Base-by-base conservation (phyloP, 441 rosid genomes). In the Monsonia emarginata region DNA sequence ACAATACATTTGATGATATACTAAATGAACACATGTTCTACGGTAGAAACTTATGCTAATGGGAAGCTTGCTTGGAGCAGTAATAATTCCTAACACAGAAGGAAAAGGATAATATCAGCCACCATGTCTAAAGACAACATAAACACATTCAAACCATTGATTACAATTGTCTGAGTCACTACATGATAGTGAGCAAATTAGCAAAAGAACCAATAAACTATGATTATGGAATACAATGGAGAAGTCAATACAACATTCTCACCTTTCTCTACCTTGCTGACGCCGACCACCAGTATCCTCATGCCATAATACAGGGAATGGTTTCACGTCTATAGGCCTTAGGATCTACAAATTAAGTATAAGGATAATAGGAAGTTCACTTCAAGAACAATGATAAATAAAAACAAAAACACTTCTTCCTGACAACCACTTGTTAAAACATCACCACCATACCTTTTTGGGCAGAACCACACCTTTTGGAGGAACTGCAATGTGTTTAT, bases 271-370 rank as follows among this genome's bases (percentile, higher is more conserved):
- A 65, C 81, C 79, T 69, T 78, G 93, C 65, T 88, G 86, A 52
- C 88, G 90, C 68, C 95, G 82, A 65, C 86, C 73, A 65, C 82
- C 56, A 69, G 83, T 86, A 65, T 94, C 95, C 76, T 91, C 99
- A 74, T 94, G 99, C 99, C 99, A 94, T 56, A 89, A 73, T 5
- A 74, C 69, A 38, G 97, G 97, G 63, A 85, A 79, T 28, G 97
- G 96, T 81, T 91, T 94, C 73, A 89, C 71, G 76, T 94, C 97
- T 54, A 66, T 64, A 64, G 86, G 75, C 56, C 84, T 85, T 71
- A 94, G 61, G 60, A 85, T 77, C 99, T 94, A 85, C 76, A 84
- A 76, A 59, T 25, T 61, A 27, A 56, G 61, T 30, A 64, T 31
- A 57, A 11, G 11, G 26, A 3, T 11, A 50, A 50, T 21, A 14